Conservation (phyloP, 345 rosid genomes). For the Sonneratia caseolaris region DNA sequence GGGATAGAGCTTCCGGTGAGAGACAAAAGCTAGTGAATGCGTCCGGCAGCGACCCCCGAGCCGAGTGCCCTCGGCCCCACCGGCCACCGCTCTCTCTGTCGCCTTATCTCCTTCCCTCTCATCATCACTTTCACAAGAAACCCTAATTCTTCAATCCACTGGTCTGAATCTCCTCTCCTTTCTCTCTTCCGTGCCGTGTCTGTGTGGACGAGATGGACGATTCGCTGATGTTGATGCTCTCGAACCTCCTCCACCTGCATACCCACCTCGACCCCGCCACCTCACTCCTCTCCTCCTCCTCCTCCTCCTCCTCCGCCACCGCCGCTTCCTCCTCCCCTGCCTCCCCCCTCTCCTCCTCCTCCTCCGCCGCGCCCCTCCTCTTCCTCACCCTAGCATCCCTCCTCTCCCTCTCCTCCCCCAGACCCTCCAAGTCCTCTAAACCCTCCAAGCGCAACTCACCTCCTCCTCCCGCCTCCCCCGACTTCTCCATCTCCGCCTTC, state of each 20-base stretch:
- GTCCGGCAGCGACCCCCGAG: background rate
- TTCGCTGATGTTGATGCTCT: slow-evolving; percentile 71
- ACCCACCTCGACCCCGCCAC: slow-evolving; percentile 70
- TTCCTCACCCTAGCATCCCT: slow-evolving; percentile 28
- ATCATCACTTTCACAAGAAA: background rate
- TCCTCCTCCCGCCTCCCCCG: slow-evolving; percentile 42
- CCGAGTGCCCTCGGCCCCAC: background rate
- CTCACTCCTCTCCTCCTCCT: slow-evolving; percentile 44
- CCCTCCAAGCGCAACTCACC: slow-evolving; percentile 24
- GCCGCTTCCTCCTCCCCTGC: slow-evolving; percentile 43
- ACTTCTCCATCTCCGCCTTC: slow-evolving; percentile 74
- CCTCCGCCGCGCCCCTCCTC: slow-evolving; percentile 25
- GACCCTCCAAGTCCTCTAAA: slow-evolving; percentile 12
- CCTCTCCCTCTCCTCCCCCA: slow-evolving; percentile 27
- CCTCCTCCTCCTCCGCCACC: slow-evolving; percentile 30
- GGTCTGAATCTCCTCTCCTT: background rate
- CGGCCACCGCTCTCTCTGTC: background rate
- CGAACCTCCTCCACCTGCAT: slow-evolving; percentile 89
- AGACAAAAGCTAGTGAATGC: background rate
- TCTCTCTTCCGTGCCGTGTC: background rate
- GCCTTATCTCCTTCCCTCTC: too few relatives aligned
- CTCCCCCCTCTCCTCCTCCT: slow-evolving; percentile 26
- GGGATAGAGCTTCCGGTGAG: background rate
- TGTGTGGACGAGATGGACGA: slow-evolving; percentile 51
- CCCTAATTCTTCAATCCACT: slow-evolving; percentile 2